phyloP scores from a whole-genome alignment of 2,329 filamentous ascomycete species.

The Pseudopithomyces maydicus region DNA sequence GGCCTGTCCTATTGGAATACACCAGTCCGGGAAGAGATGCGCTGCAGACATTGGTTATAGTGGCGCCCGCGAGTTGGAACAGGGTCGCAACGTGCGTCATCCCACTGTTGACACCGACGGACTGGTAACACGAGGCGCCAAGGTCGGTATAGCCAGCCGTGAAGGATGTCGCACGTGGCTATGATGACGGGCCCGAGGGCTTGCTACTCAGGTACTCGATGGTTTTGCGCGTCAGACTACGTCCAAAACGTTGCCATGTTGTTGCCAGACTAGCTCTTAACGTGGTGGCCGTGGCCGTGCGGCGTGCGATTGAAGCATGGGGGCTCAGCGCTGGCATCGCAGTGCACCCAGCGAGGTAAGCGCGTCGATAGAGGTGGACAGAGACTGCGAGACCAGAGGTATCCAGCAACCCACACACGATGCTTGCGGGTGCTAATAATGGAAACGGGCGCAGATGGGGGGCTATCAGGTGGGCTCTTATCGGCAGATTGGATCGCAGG shows the following conservation, averaged over 20 bases:
- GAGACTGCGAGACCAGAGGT: background rate
- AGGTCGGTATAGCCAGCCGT: background rate
- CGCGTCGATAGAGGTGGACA: background rate
- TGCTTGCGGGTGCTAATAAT: slow-evolving; percentile 19
- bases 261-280: no score
- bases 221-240: no score
- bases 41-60: background rate
- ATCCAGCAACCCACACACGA: background rate
- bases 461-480: slow-evolving; percentile 11
- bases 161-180: background rate
- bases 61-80: background rate
- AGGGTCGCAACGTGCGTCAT: slow-evolving; percentile 1
- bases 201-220: background rate
- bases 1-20: background rate
- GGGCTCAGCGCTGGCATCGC: no score
- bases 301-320: no score
- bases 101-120: background rate
- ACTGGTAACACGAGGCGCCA: slow-evolving; percentile 5
- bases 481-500: slow-evolving; percentile 7
- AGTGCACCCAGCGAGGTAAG: no score
- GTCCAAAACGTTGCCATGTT: no score
- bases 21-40: background rate
- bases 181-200: background rate
- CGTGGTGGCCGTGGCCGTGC: no score
- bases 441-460: slow-evolving; percentile 18